Evolutionary conservation across 495 filamentous ascomycete species (phyloP), one percentile per base, ranked within the genome.

Genomic region (Neurospora sp.): DNA sequence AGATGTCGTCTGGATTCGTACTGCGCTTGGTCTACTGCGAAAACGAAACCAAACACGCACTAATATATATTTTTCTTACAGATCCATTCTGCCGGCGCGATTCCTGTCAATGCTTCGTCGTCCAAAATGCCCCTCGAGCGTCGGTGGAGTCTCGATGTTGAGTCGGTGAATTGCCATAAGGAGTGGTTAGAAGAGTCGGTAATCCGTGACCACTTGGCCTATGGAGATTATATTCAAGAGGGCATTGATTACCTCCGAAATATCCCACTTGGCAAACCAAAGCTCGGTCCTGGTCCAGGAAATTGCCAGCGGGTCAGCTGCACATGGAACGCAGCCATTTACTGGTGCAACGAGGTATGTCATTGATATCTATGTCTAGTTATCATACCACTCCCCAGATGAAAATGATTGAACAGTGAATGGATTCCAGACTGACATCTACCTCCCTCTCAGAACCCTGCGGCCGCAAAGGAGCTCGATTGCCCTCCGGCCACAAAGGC

Each of bases 221-320:
- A 3, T 0, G 16, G 16, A 8, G 0, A 1, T 0, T 0, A 0
- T 8, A 42, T 42, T 18, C 5, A 0, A 20, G n/a, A 27, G 20
- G 46, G 46, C 11, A 54, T 54, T 3, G 2, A 6, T 2, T 27
- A 54, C 46, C 46, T 54, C 20, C 20, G 11, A 6, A 12, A 5
- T 0, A 12, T 1, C 20, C 11, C 20, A n/a, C 6, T 4, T 16
- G 1, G n/a, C 8, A 46, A 46, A n/a, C 44, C 46, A 54, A 4
- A 3, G 4, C 20, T 27, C 20, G 46, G 11, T 23, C 5, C 46
- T 11, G 46, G 11, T 23, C 5, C 46, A 23, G 11, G 10, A 2
- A 54, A 54, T 6, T 54, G 46, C 46, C 11, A 6, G 20, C 46
- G 46, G 20, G 20, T 27, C 11, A 54, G 20, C 46, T 54, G 46